Evolutionary conservation across 2,329 filamentous ascomycete species (phyloP), one percentile per base, ranked within the genome.

Genomic region (Pseudohalonectria lignicola): DNA sequence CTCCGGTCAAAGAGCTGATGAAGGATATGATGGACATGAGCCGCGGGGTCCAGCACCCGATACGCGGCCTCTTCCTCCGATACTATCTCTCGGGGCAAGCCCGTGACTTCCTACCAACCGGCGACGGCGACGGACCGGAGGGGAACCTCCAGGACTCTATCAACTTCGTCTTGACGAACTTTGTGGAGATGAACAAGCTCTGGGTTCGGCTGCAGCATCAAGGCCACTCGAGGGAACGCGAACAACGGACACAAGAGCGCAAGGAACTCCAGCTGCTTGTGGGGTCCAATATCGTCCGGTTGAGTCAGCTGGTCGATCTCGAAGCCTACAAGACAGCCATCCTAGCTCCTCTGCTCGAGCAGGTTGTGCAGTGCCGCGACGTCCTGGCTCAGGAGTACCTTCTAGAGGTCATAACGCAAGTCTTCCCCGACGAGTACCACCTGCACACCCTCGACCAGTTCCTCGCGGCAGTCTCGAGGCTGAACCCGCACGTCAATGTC

Each of bases 1-100:
- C 93, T 41, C 92, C 92, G 1, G 92, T 98, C 49, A 98, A 98
- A 65, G 92, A 98, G 67, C 86, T 98, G 45, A 98, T 98, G 92
- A 98, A 98, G 64, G 92, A 98, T 61, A 98, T 98, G 92, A 98
- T 98, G 92, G 92, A 98, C 62, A 98, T 98, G 92, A 96, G 87
- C 62, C 77, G 92, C 45, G 92, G 92, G 40, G 88, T 98, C 17
- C 92, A 98, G 55, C 92, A 98, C 61, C 92, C 92, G 13, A 88
- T 95, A 45, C 85, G 92, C 41, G 92, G 92, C 15, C 70, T 98
- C 39, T 98, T 98, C 58, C 65, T 98, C 52, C 80, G 92, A 55
- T 98, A 98, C 63, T 98, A 95, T 56, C 74, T 98, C 37, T 92
- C 86, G 18, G 90, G 92, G 28, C 92, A 98, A 64, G 90, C 92